phyloP scores from a whole-genome alignment of 257 asterid genomes.

The Coffea canephora region DNA sequence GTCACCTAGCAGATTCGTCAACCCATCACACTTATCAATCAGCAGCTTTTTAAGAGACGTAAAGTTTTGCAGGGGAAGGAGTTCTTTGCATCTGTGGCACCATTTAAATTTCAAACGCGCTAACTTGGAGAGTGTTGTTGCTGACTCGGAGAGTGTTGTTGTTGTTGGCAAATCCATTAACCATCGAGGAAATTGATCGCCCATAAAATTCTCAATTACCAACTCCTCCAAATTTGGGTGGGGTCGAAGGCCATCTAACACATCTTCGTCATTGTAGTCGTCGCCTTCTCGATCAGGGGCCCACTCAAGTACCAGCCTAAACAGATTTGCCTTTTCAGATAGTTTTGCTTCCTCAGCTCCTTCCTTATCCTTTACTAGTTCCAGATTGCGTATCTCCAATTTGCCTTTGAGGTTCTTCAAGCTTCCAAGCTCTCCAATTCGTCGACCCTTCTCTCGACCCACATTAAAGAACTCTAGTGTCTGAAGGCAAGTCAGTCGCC shows the following conservation, averaged over 20 bases:
- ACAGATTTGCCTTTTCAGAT: slow-evolving; percentile 3
- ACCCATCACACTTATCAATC: background rate
- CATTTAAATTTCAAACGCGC: background rate
- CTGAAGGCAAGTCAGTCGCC: slow-evolving; percentile 25
- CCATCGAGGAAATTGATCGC: slow-evolving; percentile 28
- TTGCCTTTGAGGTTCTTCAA: slow-evolving; percentile 23
- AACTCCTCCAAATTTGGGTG: slow-evolving; percentile 27
- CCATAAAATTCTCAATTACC: slow-evolving; percentile 17
- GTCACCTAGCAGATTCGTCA: slow-evolving; percentile 15
- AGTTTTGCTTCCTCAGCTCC: slow-evolving; percentile 18
- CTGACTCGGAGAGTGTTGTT: no score
- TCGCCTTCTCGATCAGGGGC: no score
- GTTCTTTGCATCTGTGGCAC: slow-evolving; percentile 14
- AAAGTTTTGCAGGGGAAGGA: background rate
- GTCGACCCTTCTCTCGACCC: slow-evolving; percentile 20
- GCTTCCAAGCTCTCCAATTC: slow-evolving; percentile 27
- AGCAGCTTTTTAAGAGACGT: background rate
- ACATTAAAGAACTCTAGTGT: slow-evolving; percentile 2
- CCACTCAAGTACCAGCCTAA: slow-evolving; percentile 10
- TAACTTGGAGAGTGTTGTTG: background rate
- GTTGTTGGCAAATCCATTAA: slow-evolving; percentile 9
- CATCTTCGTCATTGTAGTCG: no score
- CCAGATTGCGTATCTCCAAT: slow-evolving; percentile 1
- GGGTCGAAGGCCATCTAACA: slow-evolving; percentile 30
- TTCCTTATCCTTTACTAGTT: slow-evolving; percentile 16